Conservation (phyloP, 23 red algal genomes). For the Agarophyton chilense region DNA sequence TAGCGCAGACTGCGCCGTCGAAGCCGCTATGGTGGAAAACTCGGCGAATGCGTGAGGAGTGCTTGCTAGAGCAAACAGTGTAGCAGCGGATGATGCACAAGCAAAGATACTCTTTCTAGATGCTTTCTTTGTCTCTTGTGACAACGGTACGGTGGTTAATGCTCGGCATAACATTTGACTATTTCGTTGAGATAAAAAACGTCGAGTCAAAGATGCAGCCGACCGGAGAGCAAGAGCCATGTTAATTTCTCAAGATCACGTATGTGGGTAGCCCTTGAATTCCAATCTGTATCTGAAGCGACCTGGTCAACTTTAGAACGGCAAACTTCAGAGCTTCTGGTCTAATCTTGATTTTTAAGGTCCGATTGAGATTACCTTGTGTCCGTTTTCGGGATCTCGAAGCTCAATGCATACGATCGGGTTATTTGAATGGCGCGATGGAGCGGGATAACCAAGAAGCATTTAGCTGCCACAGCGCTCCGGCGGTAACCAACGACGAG, state of each 20-base stretch:
- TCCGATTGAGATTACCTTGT: neutral
- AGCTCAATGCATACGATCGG: no score
- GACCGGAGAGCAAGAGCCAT: slow-evolving; percentile 18
- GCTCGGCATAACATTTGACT: neutral
- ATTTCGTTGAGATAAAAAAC: neutral
- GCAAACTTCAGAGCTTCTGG: neutral
- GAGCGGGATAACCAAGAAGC: no score
- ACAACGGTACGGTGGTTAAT: neutral
- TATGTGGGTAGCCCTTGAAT: neutral
- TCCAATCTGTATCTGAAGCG: neutral
- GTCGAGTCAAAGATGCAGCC: neutral
- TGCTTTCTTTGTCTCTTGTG: neutral
- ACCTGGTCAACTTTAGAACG: neutral
- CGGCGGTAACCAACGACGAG: no score
- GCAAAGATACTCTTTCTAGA: neutral
- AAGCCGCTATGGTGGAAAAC: slow-evolving; percentile 7
- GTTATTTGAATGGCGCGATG: no score
- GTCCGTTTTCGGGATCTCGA: no score
- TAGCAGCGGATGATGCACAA: slow-evolving; percentile 31
- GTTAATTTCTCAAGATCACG: neutral
- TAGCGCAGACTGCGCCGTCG: neutral
- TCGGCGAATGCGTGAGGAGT: neutral
- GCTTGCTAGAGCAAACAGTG: slow-evolving; percentile 11
- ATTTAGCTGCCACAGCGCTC: no score
- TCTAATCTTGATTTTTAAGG: no score